A percentile compares a stretch with the other conserved stretches of the same genome.
phyloP scores from a whole-genome alignment of 2,329 filamentous ascomycete genomes.

The Canariomyces notabilis region DNA sequence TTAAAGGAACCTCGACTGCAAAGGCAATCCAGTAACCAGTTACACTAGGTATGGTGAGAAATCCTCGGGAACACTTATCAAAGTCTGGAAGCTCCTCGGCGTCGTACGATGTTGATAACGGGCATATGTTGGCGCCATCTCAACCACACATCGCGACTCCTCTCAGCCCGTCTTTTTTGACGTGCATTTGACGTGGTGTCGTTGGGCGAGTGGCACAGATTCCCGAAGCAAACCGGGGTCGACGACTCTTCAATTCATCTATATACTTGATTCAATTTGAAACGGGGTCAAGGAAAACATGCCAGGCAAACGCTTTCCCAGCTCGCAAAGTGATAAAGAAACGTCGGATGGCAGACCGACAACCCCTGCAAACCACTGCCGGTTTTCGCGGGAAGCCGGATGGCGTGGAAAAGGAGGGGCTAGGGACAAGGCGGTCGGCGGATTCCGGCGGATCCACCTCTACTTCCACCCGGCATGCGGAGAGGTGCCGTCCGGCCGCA shows the following conservation, averaged over 20 bases:
- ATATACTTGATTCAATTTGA: no score
- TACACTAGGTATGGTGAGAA: no score
- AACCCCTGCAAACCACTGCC: not conserved
- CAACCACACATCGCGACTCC: no score
- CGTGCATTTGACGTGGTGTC: no score
- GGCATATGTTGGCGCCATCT: no score
- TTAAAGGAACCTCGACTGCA: no score
- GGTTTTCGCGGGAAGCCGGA: constrained; percentile 5
- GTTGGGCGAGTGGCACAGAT: no score
- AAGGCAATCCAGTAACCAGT: no score
- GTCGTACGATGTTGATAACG: constrained; percentile 8
- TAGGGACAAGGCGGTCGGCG: constrained; percentile 27
- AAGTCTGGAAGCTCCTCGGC: not conserved
- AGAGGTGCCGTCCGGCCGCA: not conserved
- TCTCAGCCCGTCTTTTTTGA: no score
- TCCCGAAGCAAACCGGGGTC: no score
- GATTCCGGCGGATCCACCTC: constrained; percentile 28
- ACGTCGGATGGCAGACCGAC: not conserved
- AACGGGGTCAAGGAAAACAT: not conserved
- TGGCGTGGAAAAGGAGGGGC: constrained; percentile 5
- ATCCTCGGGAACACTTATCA: no score
- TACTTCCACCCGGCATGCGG: constrained; percentile 10
- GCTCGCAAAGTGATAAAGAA: not conserved
- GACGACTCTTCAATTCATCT: no score
- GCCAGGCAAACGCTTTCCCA: not conserved